phyloP scores from a whole-genome alignment of 2,329 filamentous ascomycete genomes.

The Fusarium longipes region DNA sequence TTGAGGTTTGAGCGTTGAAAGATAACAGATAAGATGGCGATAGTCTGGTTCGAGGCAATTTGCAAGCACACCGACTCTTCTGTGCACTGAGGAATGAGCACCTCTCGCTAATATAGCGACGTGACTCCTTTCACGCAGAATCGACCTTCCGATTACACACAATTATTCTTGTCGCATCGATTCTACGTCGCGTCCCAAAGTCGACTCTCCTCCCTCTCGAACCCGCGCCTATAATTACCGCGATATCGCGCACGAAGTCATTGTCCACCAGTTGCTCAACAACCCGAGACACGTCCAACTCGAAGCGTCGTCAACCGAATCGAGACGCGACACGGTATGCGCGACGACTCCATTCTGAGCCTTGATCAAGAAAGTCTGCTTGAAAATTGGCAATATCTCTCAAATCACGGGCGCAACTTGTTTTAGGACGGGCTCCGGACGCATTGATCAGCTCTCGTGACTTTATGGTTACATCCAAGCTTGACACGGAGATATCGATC shows the following conservation, averaged over 20 bases:
- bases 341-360: constrained; percentile 30
- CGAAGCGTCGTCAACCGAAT: neutral
- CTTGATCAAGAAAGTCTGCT: constrained; percentile 44
- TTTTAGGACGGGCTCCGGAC: constrained; percentile 14
- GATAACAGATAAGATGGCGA: neutral
- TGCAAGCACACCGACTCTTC: neutral
- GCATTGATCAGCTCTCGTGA: neutral
- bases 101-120: neutral
- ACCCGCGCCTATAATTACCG: neutral
- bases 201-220: neutral
- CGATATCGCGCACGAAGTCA: neutral
- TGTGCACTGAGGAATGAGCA: neutral
- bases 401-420: constrained; percentile 21
- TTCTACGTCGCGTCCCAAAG: neutral
- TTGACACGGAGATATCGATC: neutral
- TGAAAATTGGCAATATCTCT: constrained; percentile 37
- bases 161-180: neutral
- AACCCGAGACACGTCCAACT: neutral
- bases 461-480: constrained; percentile 49
- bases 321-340: constrained; percentile 5
- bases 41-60: too few species aligned
- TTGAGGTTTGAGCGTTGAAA: neutral
- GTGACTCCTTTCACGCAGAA: neutral
- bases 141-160: neutral
- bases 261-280: neutral